Evolutionary conservation across 805 yeast genomes (phyloP), one percentile per base, ranked within the genome.

Genomic region (Danielia reshetovae): DNA sequence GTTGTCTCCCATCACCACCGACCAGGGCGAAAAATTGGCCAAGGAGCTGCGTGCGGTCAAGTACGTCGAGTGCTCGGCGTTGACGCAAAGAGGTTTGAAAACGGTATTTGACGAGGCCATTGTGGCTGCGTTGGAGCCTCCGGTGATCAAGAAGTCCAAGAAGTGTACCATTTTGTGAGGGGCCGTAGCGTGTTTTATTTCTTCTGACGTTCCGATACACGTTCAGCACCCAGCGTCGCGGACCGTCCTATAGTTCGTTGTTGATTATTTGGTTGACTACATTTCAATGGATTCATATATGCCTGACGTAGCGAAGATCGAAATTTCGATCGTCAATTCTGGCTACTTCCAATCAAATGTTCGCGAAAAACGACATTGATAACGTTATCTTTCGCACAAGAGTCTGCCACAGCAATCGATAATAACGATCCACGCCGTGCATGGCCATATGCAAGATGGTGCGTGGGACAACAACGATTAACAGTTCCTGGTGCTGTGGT

Each of bases 41-140:
- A 84, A 85, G 63, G 97, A 90, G 52, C 74, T 89, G 51, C 82
- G 93, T 48, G 97, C 97, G 12, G 96, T 93, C 33, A 89, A 90
- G 63, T 90, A 90, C 63, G 95, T 90, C 29, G 98, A 90, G 66
- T 90, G 98, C 65, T 89, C 97, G 8, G 98, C 98, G 7, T 74
- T 93, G 56, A 93, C 97, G 33, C 98, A 90, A 66, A 81, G 88
- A 59, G 98, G 98, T 10, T 75, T 93, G 60, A 93, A 90, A 68
- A 88, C 94, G 48, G 96, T 90, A n/a, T 90, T 90, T 65, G 97
- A 93, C 59, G 97, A 88, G 66, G 97, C 97, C 17, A 93, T 93
- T 40, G 97, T 93, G 32, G 97, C 97, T 33, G 97, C 97, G 18
- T 74, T 93, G 45, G 97, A 90, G 60, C 97, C 97, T 31, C 97